Evolutionary conservation across 2,329 filamentous ascomycete species (phyloP).

Genomic region (Fusarium anthophilum): DNA sequence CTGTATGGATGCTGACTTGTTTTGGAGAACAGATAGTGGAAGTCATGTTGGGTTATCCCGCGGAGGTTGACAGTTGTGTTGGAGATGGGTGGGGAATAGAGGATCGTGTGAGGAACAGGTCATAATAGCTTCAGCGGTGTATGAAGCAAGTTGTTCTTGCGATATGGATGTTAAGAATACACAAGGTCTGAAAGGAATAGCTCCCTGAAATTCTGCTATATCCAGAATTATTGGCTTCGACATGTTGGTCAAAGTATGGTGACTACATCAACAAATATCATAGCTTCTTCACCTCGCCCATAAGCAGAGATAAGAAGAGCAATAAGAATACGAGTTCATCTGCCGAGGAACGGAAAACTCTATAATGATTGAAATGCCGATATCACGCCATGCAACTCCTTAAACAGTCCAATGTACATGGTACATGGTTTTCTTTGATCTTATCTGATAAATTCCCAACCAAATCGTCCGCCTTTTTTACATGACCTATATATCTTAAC

Average conservation of each 20-base stretch:
- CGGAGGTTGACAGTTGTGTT: background rate
- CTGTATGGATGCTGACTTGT: background rate
- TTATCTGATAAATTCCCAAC: conserved; percentile 1
- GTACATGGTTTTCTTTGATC: conserved; percentile 4
- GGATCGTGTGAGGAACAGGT: conserved; percentile 35
- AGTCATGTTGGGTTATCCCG: background rate
- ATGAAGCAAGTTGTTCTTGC: background rate
- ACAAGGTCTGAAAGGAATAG: background rate
- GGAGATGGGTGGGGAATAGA: conserved; percentile 13
- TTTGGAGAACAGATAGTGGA: background rate
- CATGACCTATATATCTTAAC: background rate
- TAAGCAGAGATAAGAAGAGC: background rate
- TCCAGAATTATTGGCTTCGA: background rate
- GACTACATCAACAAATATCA: background rate
- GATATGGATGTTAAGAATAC: background rate
- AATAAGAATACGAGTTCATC: background rate
- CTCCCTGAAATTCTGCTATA: background rate
- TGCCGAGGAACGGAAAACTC: background rate
- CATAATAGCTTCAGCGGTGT: conserved; percentile 21
- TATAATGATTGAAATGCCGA: background rate
- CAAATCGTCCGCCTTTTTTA: conserved; percentile 28
- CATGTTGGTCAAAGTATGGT: background rate
- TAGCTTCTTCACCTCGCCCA: background rate
- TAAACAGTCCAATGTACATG: background rate
- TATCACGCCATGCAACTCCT: conserved; percentile 20